Conservation (phyloP, 441 rosid genomes). For the Brassica balearica region DNA sequence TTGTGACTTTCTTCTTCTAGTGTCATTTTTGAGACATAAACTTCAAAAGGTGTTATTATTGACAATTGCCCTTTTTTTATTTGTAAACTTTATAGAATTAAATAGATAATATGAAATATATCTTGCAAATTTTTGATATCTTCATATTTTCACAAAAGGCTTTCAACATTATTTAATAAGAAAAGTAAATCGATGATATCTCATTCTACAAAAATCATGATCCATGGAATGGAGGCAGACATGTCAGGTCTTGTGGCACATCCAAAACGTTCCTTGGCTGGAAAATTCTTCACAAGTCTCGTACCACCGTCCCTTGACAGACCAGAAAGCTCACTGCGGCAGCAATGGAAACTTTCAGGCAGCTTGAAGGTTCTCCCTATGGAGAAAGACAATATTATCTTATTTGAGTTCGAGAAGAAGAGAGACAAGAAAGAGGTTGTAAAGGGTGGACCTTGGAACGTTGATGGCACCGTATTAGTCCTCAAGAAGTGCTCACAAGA, state of each 20-base stretch:
- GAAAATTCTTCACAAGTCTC: conserved; percentile 10
- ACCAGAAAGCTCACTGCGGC: conserved; percentile 13
- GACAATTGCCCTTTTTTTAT: too few species aligned
- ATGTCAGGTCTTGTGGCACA: background rate
- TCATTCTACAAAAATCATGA: background rate
- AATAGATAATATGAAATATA: background rate
- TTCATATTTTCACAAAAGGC: background rate
- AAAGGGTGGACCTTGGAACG: conserved; percentile 9
- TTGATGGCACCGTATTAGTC: conserved; percentile 5
- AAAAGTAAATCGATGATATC: background rate
- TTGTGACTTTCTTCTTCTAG: too few species aligned
- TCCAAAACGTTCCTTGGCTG: background rate
- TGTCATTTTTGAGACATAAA: too few species aligned
- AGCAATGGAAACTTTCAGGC: conserved; percentile 17
- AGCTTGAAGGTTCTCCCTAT: background rate
- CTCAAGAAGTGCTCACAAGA: background rate
- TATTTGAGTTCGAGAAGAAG: background rate
- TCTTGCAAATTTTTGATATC: background rate
- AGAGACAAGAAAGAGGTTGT: conserved; percentile 3
- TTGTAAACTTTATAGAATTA: background rate
- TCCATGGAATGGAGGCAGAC: background rate
- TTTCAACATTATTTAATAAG: background rate
- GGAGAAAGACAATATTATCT: background rate
- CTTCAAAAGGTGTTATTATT: too few species aligned
- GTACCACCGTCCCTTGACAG: conserved; percentile 3